Conservation (phyloP, 441 rosid species). For the Arabidopsis hybrid region DNA sequence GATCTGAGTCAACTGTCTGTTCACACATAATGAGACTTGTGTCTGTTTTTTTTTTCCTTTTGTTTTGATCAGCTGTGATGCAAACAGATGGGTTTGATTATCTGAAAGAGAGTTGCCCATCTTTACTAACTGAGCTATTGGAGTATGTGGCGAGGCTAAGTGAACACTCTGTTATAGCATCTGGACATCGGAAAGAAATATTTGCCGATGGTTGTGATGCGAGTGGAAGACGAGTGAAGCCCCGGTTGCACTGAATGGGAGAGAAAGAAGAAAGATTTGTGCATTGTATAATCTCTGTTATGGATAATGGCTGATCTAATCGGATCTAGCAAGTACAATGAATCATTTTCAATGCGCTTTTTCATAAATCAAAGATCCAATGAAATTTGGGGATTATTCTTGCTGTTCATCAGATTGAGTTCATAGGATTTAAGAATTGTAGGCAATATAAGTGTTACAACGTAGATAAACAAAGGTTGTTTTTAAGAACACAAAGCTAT, state of each 20-base stretch:
- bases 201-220: slow-evolving; percentile 78
- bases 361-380: slow-evolving; percentile 15
- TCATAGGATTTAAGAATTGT: slow-evolving; percentile 2
- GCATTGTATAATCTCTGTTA: slow-evolving; percentile 39
- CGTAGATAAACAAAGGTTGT: slow-evolving; percentile 5
- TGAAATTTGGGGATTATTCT: slow-evolving; percentile 12
- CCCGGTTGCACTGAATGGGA: slow-evolving; percentile 55
- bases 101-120: slow-evolving; percentile 74
- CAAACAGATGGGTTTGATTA: slow-evolving; percentile 80
- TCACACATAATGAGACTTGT: not conserved
- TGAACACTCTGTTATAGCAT: slow-evolving; percentile 59
- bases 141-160: slow-evolving; percentile 68
- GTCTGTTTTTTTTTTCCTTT: not conserved
- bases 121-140: slow-evolving; percentile 66
- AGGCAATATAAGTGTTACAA: slow-evolving; percentile 23
- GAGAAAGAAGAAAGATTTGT: slow-evolving; percentile 28
- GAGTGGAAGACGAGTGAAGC: slow-evolving; percentile 96
- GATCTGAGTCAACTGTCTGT: not conserved
- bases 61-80: slow-evolving; percentile 59
- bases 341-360: not conserved
- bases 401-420: not conserved
- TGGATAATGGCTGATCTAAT: slow-evolving; percentile 33
- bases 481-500: slow-evolving; percentile 8
- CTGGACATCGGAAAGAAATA: slow-evolving; percentile 59
- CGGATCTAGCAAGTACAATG: slow-evolving; percentile 32